Evolutionary conservation across 257 asterid species (phyloP), one percentile per base, ranked within the genome.

Genomic region (Solanum ossicruentum): DNA sequence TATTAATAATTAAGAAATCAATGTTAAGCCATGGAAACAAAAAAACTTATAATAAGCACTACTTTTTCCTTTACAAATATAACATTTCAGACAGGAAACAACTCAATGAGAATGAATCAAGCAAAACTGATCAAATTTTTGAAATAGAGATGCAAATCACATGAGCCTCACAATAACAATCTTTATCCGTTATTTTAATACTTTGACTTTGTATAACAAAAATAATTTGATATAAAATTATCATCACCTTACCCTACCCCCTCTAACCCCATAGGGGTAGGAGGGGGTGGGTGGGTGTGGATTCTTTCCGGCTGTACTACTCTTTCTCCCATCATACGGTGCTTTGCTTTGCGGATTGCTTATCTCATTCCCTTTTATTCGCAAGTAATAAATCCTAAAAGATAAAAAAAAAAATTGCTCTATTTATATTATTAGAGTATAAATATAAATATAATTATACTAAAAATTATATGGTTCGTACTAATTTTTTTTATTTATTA

Each of bases 291-390:
- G 55, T 1, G 13, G 52, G 49, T 6, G 56, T n/a, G 82, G 97
- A 95, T 93, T 92, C 98, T 88, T 93, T 93, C 87, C 98, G 91
- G 93, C 80, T 60, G 39, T 66, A 56, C 87, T 89, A 92, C 98
- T 92, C 95, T 84, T 88, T 87, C 85, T 85, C 83, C 12, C 71
- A 52, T 84, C 82, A 87, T 21, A 43, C 52, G 84, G 81, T 89
- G 47, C 88, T 84, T 92, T 89, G 90, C 94, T 90, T 90, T 87
- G 83, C 39, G 55, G 88, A 83, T 41, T 83, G 87, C 88, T 69
- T 49, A 75, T 75, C 60, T 49, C 82, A 47, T 47, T 89, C 66
- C 12, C 66, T 21, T 12, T 39, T 69, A 85, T 83, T 43, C 83
- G 84, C 82, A 75, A 49, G 61, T 21, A 36, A 36, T 36, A 36